phyloP scores from a whole-genome alignment of 305 asterid genomes.

The Euphrasia arctica region DNA sequence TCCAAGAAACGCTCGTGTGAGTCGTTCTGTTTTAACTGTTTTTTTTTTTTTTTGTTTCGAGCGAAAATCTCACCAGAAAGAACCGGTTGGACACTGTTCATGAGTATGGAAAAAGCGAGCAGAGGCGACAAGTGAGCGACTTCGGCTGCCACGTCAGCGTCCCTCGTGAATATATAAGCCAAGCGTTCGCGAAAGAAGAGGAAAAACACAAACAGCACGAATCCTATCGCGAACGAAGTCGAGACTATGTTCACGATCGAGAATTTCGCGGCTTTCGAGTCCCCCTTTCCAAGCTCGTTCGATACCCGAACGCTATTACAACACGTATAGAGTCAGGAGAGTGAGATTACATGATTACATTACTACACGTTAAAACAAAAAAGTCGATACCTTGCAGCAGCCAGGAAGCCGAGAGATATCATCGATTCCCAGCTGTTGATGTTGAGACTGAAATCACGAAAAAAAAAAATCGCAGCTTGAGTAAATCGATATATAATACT shows the following conservation, averaged over 20 bases:
- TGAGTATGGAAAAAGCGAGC: constrained; percentile 56
- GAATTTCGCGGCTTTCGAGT: constrained; percentile 49
- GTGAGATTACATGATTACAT: no score
- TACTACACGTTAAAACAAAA: not conserved
- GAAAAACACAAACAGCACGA: constrained; percentile 40
- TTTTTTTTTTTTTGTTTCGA: not conserved
- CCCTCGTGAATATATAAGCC: constrained; percentile 54
- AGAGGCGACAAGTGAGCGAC: constrained; percentile 51
- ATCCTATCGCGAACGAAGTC: constrained; percentile 46
- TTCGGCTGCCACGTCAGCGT: constrained; percentile 36
- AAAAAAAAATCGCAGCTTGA: not conserved
- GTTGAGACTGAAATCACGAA: constrained; percentile 42
- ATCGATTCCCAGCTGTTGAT: constrained; percentile 77
- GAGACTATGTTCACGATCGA: constrained; percentile 42
- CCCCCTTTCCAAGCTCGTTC: constrained; percentile 67
- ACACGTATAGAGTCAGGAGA: not conserved
- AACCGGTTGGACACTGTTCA: constrained; percentile 68
- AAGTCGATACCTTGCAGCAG: constrained; percentile 56
- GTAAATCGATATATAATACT: no score
- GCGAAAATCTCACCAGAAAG: constrained; percentile 44
- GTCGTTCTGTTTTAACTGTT: no score
- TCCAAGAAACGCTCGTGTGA: not conserved
- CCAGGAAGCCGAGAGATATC: constrained; percentile 65
- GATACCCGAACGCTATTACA: constrained; percentile 57
- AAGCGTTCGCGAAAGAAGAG: constrained; percentile 47